Evolutionary conservation across 2,329 filamentous ascomycete species (phyloP).

Genomic region (Claviceps sp.): DNA sequence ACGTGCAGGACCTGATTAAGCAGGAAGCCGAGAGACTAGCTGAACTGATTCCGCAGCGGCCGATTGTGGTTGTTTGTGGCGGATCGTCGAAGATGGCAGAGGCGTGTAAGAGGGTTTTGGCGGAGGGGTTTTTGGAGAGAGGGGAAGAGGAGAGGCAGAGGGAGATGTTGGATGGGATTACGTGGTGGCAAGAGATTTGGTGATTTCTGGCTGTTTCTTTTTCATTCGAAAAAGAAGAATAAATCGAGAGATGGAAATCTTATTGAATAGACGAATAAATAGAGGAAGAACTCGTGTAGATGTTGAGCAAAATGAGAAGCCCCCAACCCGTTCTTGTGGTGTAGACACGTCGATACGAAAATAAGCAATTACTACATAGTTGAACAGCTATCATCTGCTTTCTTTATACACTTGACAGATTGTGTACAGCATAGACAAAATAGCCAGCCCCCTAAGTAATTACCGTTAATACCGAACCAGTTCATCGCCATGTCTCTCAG

Average conservation of each 20-base stretch:
- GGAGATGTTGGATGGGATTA: slow-evolving; percentile 20
- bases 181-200: slow-evolving; percentile 49
- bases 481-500: no score
- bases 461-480: no score
- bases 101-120: slow-evolving; percentile 38
- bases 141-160: slow-evolving; percentile 26
- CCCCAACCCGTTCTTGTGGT: no score
- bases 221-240: background rate
- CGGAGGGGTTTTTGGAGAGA: slow-evolving; percentile 32
- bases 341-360: no score
- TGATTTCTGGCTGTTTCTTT: slow-evolving; percentile 13
- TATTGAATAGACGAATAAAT: background rate
- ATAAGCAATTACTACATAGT: no score
- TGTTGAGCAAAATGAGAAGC: background rate
- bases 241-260: background rate
- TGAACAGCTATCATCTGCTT: no score
- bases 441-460: no score
- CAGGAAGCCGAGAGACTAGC: slow-evolving; percentile 23
- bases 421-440: no score
- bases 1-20: slow-evolving; percentile 42
- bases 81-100: slow-evolving; percentile 45
- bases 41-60: slow-evolving; percentile 21
- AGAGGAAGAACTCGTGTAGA: background rate
- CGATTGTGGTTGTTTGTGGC: slow-evolving; percentile 41
- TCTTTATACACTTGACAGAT: no score